phyloP scores from a whole-genome alignment of 345 rosid genomes.

The Populus alba region DNA sequence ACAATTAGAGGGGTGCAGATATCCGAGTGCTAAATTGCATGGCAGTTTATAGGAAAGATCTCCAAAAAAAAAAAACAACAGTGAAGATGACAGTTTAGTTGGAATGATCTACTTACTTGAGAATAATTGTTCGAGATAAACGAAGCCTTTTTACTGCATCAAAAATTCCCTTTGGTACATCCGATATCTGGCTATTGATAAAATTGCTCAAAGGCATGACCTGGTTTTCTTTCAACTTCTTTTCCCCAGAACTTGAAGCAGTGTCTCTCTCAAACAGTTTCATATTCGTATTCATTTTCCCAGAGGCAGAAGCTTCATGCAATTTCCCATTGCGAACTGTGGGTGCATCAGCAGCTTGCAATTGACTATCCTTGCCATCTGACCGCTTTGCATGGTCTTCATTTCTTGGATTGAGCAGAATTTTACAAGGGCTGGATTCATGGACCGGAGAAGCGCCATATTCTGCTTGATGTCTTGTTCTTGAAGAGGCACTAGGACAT shows the following conservation, averaged over 20 bases:
- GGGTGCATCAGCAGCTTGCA: constrained; percentile 5
- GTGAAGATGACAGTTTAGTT: not conserved
- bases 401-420: constrained; percentile 23
- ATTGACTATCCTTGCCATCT: constrained; percentile 4
- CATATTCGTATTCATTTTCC: constrained; percentile 9
- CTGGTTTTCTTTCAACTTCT: constrained; percentile 24
- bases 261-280: constrained; percentile 12
- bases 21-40: not conserved
- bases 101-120: constrained; percentile 54
- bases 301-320: constrained; percentile 23
- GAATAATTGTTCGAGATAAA: constrained; percentile 61
- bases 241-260: constrained; percentile 44
- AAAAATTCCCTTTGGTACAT: constrained; percentile 49
- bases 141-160: constrained; percentile 59
- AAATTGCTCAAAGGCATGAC: constrained; percentile 17
- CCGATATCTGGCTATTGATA: constrained; percentile 18
- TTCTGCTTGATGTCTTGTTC: constrained; percentile 14
- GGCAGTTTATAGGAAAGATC: not conserved
- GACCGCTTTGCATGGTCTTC: constrained; percentile 15
- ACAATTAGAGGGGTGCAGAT: not conserved
- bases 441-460: constrained; percentile 14
- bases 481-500: constrained; percentile 48
- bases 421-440: constrained; percentile 14
- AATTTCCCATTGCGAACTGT: constrained; percentile 9
- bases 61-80: not conserved